Percentiles rank a stretch among this genome's conserved stretches.
Evolutionary conservation across 108 stramenopile species (phyloP).

Genomic region (Craspedostauros australis): DNA sequence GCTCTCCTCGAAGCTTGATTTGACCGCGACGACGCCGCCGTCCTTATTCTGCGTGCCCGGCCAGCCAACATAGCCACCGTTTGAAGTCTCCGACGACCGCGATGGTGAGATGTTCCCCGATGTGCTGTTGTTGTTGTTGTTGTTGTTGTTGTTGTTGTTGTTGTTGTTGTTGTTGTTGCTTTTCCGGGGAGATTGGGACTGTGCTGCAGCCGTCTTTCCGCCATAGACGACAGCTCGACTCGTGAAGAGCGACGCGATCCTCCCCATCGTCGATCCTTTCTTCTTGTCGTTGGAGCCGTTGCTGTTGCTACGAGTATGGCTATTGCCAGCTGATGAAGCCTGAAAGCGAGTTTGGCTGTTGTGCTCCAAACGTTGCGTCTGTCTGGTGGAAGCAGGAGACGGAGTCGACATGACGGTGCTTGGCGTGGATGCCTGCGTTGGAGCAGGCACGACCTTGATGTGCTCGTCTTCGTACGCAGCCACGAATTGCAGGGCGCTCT

Average conservation of each 20-base stretch:
- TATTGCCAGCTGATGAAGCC: neutral
- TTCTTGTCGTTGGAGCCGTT: neutral
- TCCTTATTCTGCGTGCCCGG: constrained; percentile 70
- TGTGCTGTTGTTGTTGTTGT: neutral
- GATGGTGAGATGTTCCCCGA: neutral
- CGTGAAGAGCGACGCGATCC: neutral
- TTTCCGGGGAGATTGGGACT: neutral
- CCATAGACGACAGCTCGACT: neutral
- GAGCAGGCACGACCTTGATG: too few species aligned
- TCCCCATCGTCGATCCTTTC: neutral
- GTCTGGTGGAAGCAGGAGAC: too few species aligned
- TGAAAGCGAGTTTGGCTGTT: too few species aligned
- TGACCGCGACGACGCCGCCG: constrained; percentile 38
- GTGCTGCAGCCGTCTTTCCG: constrained; percentile 1
- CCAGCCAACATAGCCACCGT: constrained; percentile 50
- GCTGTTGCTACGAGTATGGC: neutral
- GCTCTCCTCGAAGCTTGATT: constrained; percentile 65
- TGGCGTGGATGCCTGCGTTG: too few species aligned
- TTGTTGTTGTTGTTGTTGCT: neutral
- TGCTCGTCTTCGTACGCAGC: too few species aligned
- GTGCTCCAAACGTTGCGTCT: too few species aligned
- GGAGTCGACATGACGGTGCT: too few species aligned
- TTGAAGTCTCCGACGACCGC: neutral
- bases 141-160: constrained; percentile 3
- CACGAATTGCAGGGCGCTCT: too few species aligned